Evolutionary conservation across 2,329 filamentous ascomycete species (phyloP), one percentile per base, ranked within the genome.

Genomic region (Fusarium mangiferae): DNA sequence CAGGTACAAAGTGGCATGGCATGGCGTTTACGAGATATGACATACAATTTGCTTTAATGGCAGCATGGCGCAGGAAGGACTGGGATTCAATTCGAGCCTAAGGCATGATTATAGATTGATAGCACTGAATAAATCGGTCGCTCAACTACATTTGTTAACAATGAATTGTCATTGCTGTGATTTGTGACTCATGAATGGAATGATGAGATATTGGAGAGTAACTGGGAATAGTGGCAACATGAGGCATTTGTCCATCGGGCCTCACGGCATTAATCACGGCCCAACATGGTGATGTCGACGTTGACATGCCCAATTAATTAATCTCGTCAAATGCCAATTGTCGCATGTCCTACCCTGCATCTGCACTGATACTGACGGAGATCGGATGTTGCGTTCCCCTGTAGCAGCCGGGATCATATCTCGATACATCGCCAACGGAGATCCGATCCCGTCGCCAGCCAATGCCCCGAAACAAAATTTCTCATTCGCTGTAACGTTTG

Each of bases 1-100:
- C 62, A 48, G 46, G 48, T 26, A n/a, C n/a, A 28, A 20, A 60
- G 52, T 63, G 72, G 66, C 64, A 71, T 63, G 69, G 66, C 62
- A 68, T 59, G 76, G 76, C 73, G 76, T 78, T 78, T 75, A 72
- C 55, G 72, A 77, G 68, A 76, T 51, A 78, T 68, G 75, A 78
- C 39, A 57, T 46, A 48, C 59, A 66, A 65, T 70, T 65, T 62
- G 30, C 55, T 74, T 66, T 61, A 59, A 59, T 46, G 56, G 60
- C 48, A 78, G 77, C 77, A 78, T 66, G 77, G 77, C 77, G 77
- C 75, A 75, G 51, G 77, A 68, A 44, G 72, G 73, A 68, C 67
- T 69, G 66, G 66, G 62, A 65, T 68, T 74, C 51, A 52, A 44
- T 66, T 72, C 26, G 26, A 49, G 38, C 24, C 36, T 41, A 55